Base-by-base conservation (phyloP, 371 early-diverging fungal species). In the Rhizopus delemar region DNA sequence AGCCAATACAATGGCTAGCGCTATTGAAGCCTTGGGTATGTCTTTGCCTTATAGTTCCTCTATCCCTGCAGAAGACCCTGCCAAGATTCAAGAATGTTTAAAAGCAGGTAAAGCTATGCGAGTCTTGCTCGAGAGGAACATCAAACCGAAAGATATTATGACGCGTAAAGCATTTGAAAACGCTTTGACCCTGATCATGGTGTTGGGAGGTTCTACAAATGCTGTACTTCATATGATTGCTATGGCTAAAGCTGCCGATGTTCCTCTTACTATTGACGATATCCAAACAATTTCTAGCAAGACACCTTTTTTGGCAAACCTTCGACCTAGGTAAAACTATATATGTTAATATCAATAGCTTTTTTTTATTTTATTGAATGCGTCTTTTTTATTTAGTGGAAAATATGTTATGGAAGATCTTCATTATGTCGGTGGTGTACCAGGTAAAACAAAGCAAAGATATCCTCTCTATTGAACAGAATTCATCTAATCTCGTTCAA, bases 21-120 rank as follows among this genome's bases (percentile, higher is more conserved):
- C 95, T 35, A 94, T 94, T 56, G 98, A 98, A 75, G 92, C 97
- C 15, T 86, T 98, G 89, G 98, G 98, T 57, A 92, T 98, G 91
- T 80, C 92, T 12, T 83, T 98, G 15, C 98, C 98, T 39, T 94
- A 93, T 84, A 89, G 90, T 61, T 93, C 96, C 7, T 94, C 94
- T 35, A 90, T 83, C 11, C 97, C 96, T 6, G 98, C 98, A 4
- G 86, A 78, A 56, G 86, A 91, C 68, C 88, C 90, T 13, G 84
- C 79, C 41, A 98, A 98, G 78, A 63, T 87, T 41, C 81, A 90
- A 41, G 98, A 98, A 81, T 98, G 98, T 68, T 59, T 81, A 48
- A 65, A 73, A 46, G 93, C 91, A 13, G 98, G 97, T 61, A 69
- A 65, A 16, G 93, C 92, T 15, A 93, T 98, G 60, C 88, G 89